Evolutionary conservation across 371 early-diverging fungal genomes (phyloP).

Genomic region (Apophysomyces variabilis): DNA sequence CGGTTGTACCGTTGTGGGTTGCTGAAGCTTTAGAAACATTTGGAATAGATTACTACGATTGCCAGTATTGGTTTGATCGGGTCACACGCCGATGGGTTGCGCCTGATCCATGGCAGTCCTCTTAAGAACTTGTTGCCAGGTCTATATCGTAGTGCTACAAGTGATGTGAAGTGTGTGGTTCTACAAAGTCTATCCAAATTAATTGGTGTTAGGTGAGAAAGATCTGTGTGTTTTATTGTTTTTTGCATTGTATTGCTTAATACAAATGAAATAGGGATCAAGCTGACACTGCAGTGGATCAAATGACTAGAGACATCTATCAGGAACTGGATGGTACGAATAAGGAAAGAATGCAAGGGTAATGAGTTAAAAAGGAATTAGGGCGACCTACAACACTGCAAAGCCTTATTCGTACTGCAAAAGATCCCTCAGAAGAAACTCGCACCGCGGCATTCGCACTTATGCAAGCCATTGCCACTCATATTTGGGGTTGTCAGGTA

Average conservation of each 20-base stretch:
- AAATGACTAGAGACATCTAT: constrained; percentile 33
- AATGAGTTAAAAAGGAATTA: background rate
- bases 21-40: background rate
- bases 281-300: constrained; percentile 28
- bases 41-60: constrained; percentile 37
- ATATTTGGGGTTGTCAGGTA: constrained; percentile 50
- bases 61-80: constrained; percentile 48
- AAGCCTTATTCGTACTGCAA: constrained; percentile 36
- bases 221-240: background rate
- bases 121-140: constrained; percentile 26
- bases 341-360: background rate
- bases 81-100: constrained; percentile 34
- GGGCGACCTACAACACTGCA: constrained; percentile 21
- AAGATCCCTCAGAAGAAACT: constrained; percentile 44
- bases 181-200: constrained; percentile 49
- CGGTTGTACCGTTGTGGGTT: background rate
- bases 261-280: constrained; percentile 13
- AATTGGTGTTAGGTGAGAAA: constrained; percentile 42
- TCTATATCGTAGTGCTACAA: constrained; percentile 27
- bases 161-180: constrained; percentile 39
- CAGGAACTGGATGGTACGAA: constrained; percentile 30
- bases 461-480: constrained; percentile 45
- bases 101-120: constrained; percentile 19
- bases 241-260: background rate
- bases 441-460: constrained; percentile 48